These are phyloP conservation scores for Pythium monospermum DNA, from an alignment of 352 stramenopile genomes.

Conservation along the genomic window DNA sequence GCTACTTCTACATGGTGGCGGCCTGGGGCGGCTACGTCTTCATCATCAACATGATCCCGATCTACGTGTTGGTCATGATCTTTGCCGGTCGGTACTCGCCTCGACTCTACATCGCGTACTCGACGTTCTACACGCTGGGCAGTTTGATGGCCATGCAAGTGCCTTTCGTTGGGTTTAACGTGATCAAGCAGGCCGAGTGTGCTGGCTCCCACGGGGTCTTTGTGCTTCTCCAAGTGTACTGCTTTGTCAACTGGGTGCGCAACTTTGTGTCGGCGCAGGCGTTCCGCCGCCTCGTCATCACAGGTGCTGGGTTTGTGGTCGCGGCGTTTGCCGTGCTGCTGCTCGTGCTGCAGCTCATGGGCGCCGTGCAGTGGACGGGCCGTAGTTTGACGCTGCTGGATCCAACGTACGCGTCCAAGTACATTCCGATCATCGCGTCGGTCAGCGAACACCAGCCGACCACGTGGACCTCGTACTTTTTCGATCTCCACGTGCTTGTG, in stretches of 20 bases:
- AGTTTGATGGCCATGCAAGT: conserved; percentile 96
- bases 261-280: conserved; percentile 68
- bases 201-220: conserved; percentile 91
- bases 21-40: conserved; percentile 98
- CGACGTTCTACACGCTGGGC: conserved; percentile 95
- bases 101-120: conserved; percentile 96
- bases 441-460: conserved; percentile 93
- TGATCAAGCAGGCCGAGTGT: conserved; percentile 88
- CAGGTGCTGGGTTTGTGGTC: conserved; percentile 54
- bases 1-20: conserved; percentile 98
- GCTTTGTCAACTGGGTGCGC: conserved; percentile 68
- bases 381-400: conserved; percentile 88
- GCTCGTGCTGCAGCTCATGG: conserved; percentile 75
- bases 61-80: conserved; percentile 94
- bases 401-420: conserved; percentile 91
- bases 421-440: conserved; percentile 93
- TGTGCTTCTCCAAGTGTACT: conserved; percentile 80
- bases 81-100: conserved; percentile 91
- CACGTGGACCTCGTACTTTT: conserved; percentile 93
- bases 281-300: conserved; percentile 72
- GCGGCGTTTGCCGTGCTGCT: conserved; percentile 45
- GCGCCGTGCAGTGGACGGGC: conserved; percentile 87
- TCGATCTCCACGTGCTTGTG: conserved; percentile 90
- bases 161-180: conserved; percentile 97
- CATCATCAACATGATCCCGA: conserved; percentile 98